Evolutionary conservation across 164 flowering plant species (phyloP).

Genomic region (grape (Vitis vinifera)): DNA sequence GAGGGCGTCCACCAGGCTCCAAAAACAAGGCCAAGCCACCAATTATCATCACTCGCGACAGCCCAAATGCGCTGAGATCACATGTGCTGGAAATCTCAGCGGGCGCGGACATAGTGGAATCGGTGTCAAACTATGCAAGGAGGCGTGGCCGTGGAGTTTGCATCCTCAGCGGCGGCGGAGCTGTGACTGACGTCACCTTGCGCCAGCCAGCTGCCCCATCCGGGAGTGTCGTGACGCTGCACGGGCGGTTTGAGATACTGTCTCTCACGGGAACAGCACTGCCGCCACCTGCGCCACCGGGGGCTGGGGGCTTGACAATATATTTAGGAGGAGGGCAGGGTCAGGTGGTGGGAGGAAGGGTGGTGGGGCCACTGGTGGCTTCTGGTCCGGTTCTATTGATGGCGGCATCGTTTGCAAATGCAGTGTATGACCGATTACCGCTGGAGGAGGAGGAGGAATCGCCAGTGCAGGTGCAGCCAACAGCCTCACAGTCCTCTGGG

Average conservation of each 20-base stretch:
- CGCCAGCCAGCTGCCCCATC: slow-evolving; percentile 28
- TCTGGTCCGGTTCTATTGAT: slow-evolving; percentile 22
- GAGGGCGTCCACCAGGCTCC: slow-evolving; percentile 34
- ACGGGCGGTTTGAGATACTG: slow-evolving; percentile 23
- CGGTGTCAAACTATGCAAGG: slow-evolving; percentile 19
- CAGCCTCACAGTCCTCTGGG: background rate
- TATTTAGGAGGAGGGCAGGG: slow-evolving; percentile 28
- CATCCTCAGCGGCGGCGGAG: slow-evolving; percentile 29
- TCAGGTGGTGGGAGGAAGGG: slow-evolving; percentile 27
- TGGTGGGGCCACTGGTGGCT: slow-evolving; percentile 20
- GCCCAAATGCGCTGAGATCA: slow-evolving; percentile 28
- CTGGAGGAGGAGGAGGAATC: slow-evolving; percentile 14
- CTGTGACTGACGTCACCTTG: slow-evolving; percentile 27
- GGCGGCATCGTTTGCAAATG: slow-evolving; percentile 22
- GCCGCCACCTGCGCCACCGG: slow-evolving; percentile 27
- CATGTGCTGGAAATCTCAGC: slow-evolving; percentile 27
- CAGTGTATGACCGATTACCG: slow-evolving; percentile 23
- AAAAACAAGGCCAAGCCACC: slow-evolving; percentile 39
- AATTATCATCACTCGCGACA: slow-evolving; percentile 26
- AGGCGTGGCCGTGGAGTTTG: slow-evolving; percentile 31
- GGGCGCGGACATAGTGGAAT: slow-evolving; percentile 27
- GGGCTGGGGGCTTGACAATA: slow-evolving; percentile 20
- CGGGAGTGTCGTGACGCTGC: slow-evolving; percentile 22
- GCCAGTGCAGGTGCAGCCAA: background rate
- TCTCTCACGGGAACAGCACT: slow-evolving; percentile 21